Conservation (phyloP, 2,329 filamentous ascomycete genomes). For the Xylariales sp. region DNA sequence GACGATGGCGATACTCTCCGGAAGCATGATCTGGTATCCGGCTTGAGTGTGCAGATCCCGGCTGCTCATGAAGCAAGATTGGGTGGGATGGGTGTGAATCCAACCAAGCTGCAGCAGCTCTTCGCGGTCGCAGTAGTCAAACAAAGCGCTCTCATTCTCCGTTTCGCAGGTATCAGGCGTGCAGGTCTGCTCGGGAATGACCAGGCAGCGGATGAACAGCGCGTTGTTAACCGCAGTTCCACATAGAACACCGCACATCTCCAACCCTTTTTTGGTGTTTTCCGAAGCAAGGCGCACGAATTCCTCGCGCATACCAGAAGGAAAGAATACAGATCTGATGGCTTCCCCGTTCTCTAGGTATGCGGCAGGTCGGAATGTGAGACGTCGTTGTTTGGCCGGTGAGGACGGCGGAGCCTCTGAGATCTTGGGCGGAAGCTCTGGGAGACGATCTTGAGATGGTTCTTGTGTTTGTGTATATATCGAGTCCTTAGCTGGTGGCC, state of each 20-base stretch:
- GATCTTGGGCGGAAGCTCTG: conserved; percentile 25
- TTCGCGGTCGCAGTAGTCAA: conserved; percentile 83
- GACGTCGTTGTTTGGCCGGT: conserved; percentile 37
- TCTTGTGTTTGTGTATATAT: conserved; percentile 14
- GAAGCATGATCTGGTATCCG: conserved; percentile 93
- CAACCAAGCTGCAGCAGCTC: conserved; percentile 86
- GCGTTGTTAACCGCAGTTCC: conserved; percentile 90
- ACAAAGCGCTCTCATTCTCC: conserved; percentile 76
- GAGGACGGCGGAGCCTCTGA: conserved; percentile 14
- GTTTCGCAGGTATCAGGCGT: conserved; percentile 95
- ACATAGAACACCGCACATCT: conserved; percentile 93
- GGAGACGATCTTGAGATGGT: conserved; percentile 13
- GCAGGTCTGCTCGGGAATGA: conserved; percentile 86
- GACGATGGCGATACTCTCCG: conserved; percentile 94
- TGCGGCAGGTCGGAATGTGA: conserved; percentile 78
- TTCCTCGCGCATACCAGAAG: conserved; percentile 63
- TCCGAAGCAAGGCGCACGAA: conserved; percentile 71
- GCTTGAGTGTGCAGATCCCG: conserved; percentile 90
- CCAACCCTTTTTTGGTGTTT: conserved; percentile 79
- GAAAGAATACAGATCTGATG: conserved; percentile 83
- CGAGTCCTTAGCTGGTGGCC: conserved; percentile 25
- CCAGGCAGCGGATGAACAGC: conserved; percentile 80
- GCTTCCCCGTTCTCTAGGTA: conserved; percentile 87
- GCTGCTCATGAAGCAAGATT: conserved; percentile 97
- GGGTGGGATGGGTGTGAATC: conserved; percentile 97